A percentile compares a stretch with the other conserved stretches of the same genome.
phyloP scores from a whole-genome alignment of 768 basidiomycete species.

The Tylopilus subfusipes region DNA sequence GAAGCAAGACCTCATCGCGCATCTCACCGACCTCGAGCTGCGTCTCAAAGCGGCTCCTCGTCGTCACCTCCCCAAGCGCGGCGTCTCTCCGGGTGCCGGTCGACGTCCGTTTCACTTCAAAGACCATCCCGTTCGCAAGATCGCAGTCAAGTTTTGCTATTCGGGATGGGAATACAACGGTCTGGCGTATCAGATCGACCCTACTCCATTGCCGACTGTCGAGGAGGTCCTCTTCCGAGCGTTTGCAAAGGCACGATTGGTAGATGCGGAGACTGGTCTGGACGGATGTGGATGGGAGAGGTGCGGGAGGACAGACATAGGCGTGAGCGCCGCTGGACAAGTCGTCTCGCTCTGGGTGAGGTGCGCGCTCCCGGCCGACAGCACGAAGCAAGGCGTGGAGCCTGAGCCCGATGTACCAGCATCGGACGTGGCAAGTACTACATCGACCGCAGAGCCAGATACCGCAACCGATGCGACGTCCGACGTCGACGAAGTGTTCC shows the following conservation, averaged over 20 bases:
- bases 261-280: slow-evolving; percentile 69
- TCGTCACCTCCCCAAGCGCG: slow-evolving; percentile 7
- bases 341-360: slow-evolving; percentile 90
- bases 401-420: slow-evolving; percentile 3
- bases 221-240: slow-evolving; percentile 84
- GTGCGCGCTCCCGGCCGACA: slow-evolving; percentile 47
- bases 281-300: slow-evolving; percentile 88
- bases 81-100: slow-evolving; percentile 12
- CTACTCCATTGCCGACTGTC: slow-evolving; percentile 81
- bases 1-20: slow-evolving; percentile 6
- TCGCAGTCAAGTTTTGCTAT: slow-evolving; percentile 92
- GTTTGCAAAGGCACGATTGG: slow-evolving; percentile 69
- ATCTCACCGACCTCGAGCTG: not conserved
- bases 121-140: slow-evolving; percentile 74
- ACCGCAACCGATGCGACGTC: not conserved
- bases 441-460: not conserved
- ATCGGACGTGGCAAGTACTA: slow-evolving; percentile 2
- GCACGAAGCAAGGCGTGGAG: not conserved
- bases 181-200: slow-evolving; percentile 72
- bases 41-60: not conserved
- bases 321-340: slow-evolving; percentile 92
- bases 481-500: not conserved
- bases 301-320: slow-evolving; percentile 93
- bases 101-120: slow-evolving; percentile 59
- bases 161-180: slow-evolving; percentile 92